Evolutionary conservation across 139 green algal species (phyloP).

Genomic region (Picochlorum sp.): DNA sequence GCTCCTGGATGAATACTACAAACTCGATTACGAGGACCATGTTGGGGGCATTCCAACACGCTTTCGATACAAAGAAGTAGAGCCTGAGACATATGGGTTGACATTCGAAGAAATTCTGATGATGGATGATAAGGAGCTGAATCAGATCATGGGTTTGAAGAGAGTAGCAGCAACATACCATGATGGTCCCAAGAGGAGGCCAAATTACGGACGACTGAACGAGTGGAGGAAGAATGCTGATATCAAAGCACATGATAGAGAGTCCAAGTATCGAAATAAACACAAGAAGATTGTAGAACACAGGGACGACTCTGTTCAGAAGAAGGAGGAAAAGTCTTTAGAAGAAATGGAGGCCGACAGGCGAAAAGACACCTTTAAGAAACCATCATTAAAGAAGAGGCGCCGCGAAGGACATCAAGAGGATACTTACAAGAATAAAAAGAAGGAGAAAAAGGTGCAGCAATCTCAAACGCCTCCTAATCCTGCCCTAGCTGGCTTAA

Average conservation of each 20-base stretch:
- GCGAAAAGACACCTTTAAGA: conserved; percentile 14
- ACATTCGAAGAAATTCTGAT: conserved; percentile 67
- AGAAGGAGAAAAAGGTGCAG: neutral
- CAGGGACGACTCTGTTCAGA: neutral
- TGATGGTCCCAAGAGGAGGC: conserved; percentile 15
- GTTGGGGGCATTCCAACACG: conserved; percentile 63
- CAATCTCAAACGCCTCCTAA: neutral
- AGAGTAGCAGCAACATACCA: conserved; percentile 76
- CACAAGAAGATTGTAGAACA: conserved; percentile 1
- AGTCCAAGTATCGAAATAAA: conserved; percentile 7
- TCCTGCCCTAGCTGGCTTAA: conserved; percentile 22
- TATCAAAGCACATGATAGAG: no score
- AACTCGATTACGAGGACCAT: conserved; percentile 84
- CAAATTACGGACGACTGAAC: conserved; percentile 26
- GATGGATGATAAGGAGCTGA: conserved; percentile 69
- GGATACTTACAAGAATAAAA: conserved; percentile 17
- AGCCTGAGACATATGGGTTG: conserved; percentile 65
- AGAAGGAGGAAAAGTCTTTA: neutral
- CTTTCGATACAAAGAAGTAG: conserved; percentile 62
- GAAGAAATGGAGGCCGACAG: conserved; percentile 13
- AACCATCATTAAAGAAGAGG: conserved; percentile 21
- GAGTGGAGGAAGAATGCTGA: conserved; percentile 5
- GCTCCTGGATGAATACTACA: conserved; percentile 86
- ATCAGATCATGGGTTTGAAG: conserved; percentile 73
- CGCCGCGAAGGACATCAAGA: neutral